These are phyloP conservation scores for Tanozyma kutaoensis DNA, from an alignment of 805 yeast genomes.

Conservation along the genomic window DNA sequence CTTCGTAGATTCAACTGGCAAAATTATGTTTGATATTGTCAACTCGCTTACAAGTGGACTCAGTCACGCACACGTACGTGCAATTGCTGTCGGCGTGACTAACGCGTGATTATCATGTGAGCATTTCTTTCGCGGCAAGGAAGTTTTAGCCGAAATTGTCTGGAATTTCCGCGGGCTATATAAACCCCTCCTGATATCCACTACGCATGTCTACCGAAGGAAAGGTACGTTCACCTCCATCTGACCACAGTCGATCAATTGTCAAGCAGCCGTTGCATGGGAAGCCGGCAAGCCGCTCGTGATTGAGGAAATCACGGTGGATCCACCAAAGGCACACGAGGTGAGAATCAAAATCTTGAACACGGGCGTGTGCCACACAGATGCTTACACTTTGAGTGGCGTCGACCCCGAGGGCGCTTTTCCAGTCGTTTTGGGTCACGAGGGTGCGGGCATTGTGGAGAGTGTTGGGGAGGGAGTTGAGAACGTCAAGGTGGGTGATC, in stretches of 20 bases:
- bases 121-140: no score
- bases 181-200: no score
- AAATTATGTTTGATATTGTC: no score
- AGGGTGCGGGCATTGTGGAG: conserved; percentile 96
- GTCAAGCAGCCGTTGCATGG: conserved; percentile 98
- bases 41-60: no score
- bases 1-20: no score
- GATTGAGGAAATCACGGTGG: conserved; percentile 81
- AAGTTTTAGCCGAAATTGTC: no score
- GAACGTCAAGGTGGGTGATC: conserved; percentile 83
- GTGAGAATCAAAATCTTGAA: conserved; percentile 79
- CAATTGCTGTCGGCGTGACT: no score
- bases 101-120: no score
- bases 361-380: conserved; percentile 98
- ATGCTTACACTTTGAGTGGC: conserved; percentile 92
- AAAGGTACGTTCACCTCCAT: no score
- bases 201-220: no score
- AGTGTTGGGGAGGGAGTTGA: conserved; percentile 91
- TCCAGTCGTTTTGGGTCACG: conserved; percentile 92
- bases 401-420: conserved; percentile 93
- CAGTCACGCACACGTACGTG: no score
- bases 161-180: no score
- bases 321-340: conserved; percentile 94
- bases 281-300: conserved; percentile 76
- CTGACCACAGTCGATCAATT: conserved; percentile 57